Evolutionary conservation across 306 rosid genomes (phyloP), one percentile per base, ranked within the genome.

Genomic region (Boehmeria nivea): DNA sequence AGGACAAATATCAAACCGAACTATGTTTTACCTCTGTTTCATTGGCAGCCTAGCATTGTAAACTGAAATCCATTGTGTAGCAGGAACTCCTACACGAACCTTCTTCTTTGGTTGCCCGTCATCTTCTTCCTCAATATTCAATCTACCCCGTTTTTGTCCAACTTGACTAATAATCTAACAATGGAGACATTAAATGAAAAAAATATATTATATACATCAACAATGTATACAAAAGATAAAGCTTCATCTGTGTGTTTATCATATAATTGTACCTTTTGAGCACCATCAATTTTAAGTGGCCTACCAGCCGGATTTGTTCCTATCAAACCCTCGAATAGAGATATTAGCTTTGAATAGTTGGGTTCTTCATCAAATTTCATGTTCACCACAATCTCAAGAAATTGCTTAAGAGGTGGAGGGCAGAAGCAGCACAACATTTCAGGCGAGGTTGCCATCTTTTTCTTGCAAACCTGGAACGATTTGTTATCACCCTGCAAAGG

Each of bases 341-440:
- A 78, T 63, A 86, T 84, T 50, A 90, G 63, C 76, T 82, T 86
- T 6, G 85, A 78, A 70, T 90, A 90, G 71, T 86, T 86, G 38
- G 97, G 97, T 64, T 86, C 97, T 74, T 90, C 97, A 26, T 90
- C 97, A 76, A 90, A 90, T 73, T 78, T 90, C 97, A 90, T 86
- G 78, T 80, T 90, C 64, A 90, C 97, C 58, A 90, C 97, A 47
- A 59, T 61, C 78, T 86, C 95, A 50, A 90, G 94, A 82, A 90
- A 90, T 50, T 80, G 88, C 69, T 61, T 86, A 40, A 90, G 73
- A 63, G 97, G 88, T 55, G 86, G 67, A 15, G 95, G 97, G 69
- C 95, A 90, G 79, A 78, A 80, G 76, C 95, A 84, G 74, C 95
- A 90, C 68, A 90, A 60, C 78, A 84, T 81, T 80, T 90, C 97